A percentile compares a stretch with the other conserved stretches of the same genome.
These are phyloP conservation scores for Candida nonsorbophila DNA, from an alignment of 805 yeast genomes.

Conservation along the genomic window DNA sequence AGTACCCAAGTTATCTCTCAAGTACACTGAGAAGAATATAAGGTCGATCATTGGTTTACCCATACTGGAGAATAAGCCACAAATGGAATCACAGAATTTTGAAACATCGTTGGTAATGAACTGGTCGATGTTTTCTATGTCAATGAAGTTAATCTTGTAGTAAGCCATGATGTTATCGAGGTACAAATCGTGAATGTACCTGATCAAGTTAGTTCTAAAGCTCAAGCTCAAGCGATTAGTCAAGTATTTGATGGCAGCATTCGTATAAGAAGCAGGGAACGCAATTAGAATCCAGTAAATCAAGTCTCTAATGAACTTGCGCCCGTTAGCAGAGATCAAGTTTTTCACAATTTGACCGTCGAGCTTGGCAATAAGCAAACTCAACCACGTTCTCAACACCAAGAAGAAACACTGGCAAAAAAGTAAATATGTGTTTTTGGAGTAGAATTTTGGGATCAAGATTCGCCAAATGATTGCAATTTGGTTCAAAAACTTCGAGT, in stretches of 20 bases:
- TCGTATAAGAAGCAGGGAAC: conserved; percentile 88
- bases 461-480: conserved; percentile 73
- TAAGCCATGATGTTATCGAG: conserved; percentile 76
- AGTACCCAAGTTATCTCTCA: conserved; percentile 81
- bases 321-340: conserved; percentile 75
- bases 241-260: conserved; percentile 79
- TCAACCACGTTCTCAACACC: conserved; percentile 79
- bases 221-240: conserved; percentile 73
- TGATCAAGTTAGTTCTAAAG: conserved; percentile 75
- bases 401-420: conserved; percentile 69
- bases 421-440: conserved; percentile 62
- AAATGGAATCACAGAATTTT: conserved; percentile 73
- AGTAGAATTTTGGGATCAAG: conserved; percentile 65
- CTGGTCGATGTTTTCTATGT: conserved; percentile 69
- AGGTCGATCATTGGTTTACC: conserved; percentile 91
- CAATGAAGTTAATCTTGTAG: conserved; percentile 55
- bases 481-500: conserved; percentile 68
- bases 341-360: conserved; percentile 93
- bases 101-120: conserved; percentile 82
- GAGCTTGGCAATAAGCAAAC: conserved; percentile 76
- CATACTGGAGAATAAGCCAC: conserved; percentile 78
- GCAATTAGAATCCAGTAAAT: conserved; percentile 86
- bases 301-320: conserved; percentile 69
- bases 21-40: conserved; percentile 75
- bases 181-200: conserved; percentile 88